Percentiles rank a stretch among this genome's conserved stretches.
Conservation (phyloP, 2,329 filamentous ascomycete species). For the Botryotinia globosa region DNA sequence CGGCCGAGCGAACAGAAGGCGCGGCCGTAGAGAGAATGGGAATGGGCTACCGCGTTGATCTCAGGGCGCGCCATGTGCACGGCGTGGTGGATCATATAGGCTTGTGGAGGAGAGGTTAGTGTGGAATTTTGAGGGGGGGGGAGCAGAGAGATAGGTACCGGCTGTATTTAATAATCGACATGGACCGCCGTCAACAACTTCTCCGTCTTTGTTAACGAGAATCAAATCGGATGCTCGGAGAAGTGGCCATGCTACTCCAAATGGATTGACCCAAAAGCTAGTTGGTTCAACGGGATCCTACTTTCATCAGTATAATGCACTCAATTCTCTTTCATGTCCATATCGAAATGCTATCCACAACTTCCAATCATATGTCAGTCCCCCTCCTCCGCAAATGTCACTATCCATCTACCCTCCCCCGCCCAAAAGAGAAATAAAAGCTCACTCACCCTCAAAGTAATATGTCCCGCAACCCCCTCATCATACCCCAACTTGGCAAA, state of each 20-base stretch:
- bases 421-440: background rate
- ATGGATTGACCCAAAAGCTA: conserved; percentile 40
- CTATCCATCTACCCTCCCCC: background rate
- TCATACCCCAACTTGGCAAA: conserved; percentile 48
- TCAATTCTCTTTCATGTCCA: background rate
- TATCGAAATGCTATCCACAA: background rate
- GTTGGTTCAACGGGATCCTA: conserved; percentile 40
- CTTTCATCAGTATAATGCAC: conserved; percentile 3
- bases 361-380: background rate
- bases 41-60: conserved; percentile 56
- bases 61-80: conserved; percentile 58
- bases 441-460: conserved; percentile 40
- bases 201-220: conserved; percentile 58
- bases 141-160: conserved; percentile 24
- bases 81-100: conserved; percentile 59
- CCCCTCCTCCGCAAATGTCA: background rate
- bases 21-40: conserved; percentile 56
- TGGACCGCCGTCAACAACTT: conserved; percentile 60
- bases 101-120: conserved; percentile 28
- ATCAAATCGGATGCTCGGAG: conserved; percentile 67
- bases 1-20: conserved; percentile 60
- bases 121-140: background rate
- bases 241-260: conserved; percentile 39
- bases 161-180: conserved; percentile 36
- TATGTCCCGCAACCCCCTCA: conserved; percentile 48